Base-by-base conservation (phyloP, 2,329 filamentous ascomycete species). In the Seiridium unicorne region DNA sequence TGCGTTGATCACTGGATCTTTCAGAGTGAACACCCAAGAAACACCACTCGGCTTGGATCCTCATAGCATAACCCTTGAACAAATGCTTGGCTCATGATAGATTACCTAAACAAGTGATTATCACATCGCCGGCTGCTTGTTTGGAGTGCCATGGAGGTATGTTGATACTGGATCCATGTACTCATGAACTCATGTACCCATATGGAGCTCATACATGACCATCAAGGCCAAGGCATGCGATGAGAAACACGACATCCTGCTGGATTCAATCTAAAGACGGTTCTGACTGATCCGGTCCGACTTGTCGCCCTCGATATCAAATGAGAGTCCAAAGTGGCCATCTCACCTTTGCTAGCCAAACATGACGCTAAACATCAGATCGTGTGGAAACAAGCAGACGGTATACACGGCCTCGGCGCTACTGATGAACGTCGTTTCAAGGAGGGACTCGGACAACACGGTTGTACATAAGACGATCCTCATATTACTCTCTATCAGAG, bases 341-440 rank as follows among this genome's bases (percentile, higher is more conserved):
- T 36, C 7, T 46, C 26, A 47, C 32, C 9, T 38, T 7, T 8
- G 35, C 46, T 47, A 31, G 31, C 35, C 54, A 47, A 18, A 57
- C 42, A 18, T 7, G 31, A 5, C 11, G 11, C 32, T 53, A 11
- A 5, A 35, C 9, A 38, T 53, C 10, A 53, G n/a, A 11, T 26
- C 18, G 18, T 26, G 18, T 26, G 18, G 44, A 18, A 26, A 11
- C 9, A 34, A 55, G 26, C 53, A 36, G 26, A 13, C 13, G 26
- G 18, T 26, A 26, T 26, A 26, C 34, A 42, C 38, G 35, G 9
- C 44, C 54, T 47, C 26, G 8, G 32, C 32, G 42, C 35, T 6
- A 35, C 54, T 47, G 10, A 47, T 18, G 42, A 31, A n/a, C 31
- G 31, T 9, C 18, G 54, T 57, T 57, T 57, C 54, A 57, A 57